A percentile compares a stretch with the other conserved stretches of the same genome.
These are phyloP conservation scores for Spathaspora passalidarum DNA, from an alignment of 805 yeast genomes.

Conservation along the genomic window DNA sequence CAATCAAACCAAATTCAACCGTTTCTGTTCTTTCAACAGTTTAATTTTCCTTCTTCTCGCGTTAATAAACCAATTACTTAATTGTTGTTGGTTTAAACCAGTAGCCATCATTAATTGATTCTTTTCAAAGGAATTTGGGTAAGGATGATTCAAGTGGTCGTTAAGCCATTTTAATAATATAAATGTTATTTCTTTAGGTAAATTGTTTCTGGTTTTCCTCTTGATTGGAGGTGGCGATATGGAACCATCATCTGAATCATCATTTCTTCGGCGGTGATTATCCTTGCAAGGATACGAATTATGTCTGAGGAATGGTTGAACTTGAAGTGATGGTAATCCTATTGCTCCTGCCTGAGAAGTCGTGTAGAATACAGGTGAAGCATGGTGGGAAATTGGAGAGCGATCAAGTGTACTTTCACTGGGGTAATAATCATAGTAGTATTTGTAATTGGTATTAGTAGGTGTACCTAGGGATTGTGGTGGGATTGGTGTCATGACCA, in stretches of 20 bases:
- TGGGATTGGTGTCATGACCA: not conserved
- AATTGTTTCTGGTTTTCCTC: conserved; percentile 57
- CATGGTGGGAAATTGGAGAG: conserved; percentile 2
- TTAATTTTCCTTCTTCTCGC: conserved; percentile 76
- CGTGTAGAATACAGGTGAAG: conserved; percentile 2
- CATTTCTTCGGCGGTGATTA: not conserved
- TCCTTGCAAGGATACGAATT: conserved; percentile 2
- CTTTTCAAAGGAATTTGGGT: conserved; percentile 80
- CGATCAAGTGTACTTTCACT: not conserved
- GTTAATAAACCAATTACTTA: conserved; percentile 85
- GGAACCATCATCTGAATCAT: not conserved
- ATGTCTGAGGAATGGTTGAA: not conserved
- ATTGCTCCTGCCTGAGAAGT: not conserved
- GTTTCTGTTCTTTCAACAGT: conserved; percentile 39
- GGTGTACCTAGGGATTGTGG: not conserved
- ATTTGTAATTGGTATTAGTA: not conserved
- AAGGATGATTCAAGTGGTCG: conserved; percentile 74
- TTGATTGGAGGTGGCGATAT: conserved; percentile 6
- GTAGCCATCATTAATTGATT: conserved; percentile 64
- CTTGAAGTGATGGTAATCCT: not conserved
- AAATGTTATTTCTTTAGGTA: conserved; percentile 76
- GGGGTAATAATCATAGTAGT: conserved; percentile 2
- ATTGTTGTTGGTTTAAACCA: conserved; percentile 76
- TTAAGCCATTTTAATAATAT: conserved; percentile 72
- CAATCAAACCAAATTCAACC: conserved; percentile 10